Evolutionary conservation across 208 protist genomes (phyloP).

Genomic region (Trypanosoma theileri): DNA sequence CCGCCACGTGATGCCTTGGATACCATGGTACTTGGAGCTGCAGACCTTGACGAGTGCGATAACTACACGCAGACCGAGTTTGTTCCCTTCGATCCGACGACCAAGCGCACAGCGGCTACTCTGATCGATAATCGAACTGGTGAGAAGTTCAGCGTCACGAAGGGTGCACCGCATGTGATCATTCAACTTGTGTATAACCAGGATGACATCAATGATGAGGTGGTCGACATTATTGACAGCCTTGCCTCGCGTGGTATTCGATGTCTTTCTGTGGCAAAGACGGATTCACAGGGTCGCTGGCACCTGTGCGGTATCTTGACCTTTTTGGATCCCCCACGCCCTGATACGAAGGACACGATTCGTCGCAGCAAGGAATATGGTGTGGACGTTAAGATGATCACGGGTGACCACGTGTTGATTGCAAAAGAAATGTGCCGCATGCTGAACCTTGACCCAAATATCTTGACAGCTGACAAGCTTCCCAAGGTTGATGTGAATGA

Average conservation of each 20-base stretch:
- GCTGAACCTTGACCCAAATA: constrained; percentile 90
- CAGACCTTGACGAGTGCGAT: constrained; percentile 77
- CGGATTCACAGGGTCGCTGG: constrained; percentile 59
- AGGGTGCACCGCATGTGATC: constrained; percentile 88
- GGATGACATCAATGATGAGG: constrained; percentile 70
- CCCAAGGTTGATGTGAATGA: constrained; percentile 32
- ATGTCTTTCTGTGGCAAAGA: constrained; percentile 66
- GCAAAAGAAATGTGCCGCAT: constrained; percentile 92
- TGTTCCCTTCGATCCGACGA: constrained; percentile 59
- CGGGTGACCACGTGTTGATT: constrained; percentile 91
- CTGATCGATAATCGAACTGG: constrained; percentile 51
- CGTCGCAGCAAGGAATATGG: constrained; percentile 79
- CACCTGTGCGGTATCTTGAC: constrained; percentile 86
- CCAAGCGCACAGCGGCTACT: constrained; percentile 66
- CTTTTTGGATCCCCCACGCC: constrained; percentile 90
- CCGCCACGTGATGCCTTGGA: constrained; percentile 75
- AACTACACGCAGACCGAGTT: constrained; percentile 79
- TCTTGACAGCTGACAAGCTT: constrained; percentile 45
- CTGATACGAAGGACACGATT: constrained; percentile 91
- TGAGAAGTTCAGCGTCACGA: constrained; percentile 75
- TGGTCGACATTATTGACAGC: constrained; percentile 71
- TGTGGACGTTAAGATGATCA: constrained; percentile 96
- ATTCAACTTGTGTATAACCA: constrained; percentile 73
- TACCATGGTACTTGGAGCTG: constrained; percentile 82
- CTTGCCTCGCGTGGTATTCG: constrained; percentile 67